Conservation (phyloP, 164 flowering plant genomes). For the Nelumbo lutea region DNA sequence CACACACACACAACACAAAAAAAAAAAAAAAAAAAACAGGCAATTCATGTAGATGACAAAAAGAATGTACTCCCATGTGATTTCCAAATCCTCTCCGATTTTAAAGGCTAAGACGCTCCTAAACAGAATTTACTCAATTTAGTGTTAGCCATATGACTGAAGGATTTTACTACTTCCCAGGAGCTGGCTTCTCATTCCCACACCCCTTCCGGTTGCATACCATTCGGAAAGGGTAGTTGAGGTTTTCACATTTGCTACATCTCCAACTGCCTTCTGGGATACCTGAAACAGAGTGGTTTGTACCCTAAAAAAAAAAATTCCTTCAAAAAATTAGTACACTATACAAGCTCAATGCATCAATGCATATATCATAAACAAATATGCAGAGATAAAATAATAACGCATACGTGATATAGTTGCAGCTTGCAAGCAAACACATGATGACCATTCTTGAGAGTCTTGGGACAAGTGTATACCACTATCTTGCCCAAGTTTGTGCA, state of each 20-base stretch:
- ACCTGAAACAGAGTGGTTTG: conserved; percentile 21
- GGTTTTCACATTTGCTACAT: conserved; percentile 36
- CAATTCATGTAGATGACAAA: neutral
- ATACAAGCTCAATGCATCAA: conserved; percentile 2
- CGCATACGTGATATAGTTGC: neutral
- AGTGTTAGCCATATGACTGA: neutral
- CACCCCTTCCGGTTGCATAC: conserved; percentile 46
- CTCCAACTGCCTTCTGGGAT: conserved; percentile 48
- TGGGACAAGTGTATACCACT: no score
- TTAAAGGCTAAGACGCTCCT: neutral
- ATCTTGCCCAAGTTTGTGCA: no score
- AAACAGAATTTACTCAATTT: neutral
- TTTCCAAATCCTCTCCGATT: neutral
- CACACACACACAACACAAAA: neutral
- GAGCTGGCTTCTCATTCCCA: conserved; percentile 26
- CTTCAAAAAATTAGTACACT: neutral
- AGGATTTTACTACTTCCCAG: conserved; percentile 10
- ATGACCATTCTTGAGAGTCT: no score
- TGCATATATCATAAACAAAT: neutral
- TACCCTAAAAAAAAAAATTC: conserved; percentile 21
- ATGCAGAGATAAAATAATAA: neutral
- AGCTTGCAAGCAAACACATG: neutral
- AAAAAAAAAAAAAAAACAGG: neutral
- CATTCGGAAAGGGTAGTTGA: conserved; percentile 43
- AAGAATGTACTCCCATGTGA: neutral